Conservation (phyloP, 2,329 filamentous ascomycete species). For the Aspergillus uvarum region DNA sequence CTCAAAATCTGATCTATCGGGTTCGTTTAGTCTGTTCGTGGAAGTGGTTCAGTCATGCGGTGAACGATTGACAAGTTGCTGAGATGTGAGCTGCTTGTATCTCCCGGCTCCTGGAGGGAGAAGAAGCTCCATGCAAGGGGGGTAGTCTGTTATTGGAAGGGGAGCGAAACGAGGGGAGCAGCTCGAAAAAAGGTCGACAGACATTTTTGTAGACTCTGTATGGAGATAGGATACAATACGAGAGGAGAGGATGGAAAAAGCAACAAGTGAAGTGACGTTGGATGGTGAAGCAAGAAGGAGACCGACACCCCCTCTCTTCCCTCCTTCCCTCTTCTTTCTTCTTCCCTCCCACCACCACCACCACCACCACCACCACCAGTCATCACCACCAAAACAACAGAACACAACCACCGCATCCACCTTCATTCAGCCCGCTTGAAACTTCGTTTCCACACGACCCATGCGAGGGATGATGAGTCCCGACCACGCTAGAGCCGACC, state of each 20-base stretch:
- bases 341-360: neutral
- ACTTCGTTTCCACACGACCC: constrained; percentile 10
- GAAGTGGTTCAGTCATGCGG: constrained; percentile 3
- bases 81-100: neutral
- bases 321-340: neutral
- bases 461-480: constrained; percentile 21
- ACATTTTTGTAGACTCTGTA: neutral
- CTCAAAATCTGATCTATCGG: neutral
- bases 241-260: constrained; percentile 2
- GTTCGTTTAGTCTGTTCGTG: neutral
- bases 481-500: constrained; percentile 8
- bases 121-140: constrained; percentile 19
- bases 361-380: constrained; percentile 3
- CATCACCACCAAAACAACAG: neutral
- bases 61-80: constrained; percentile 2
- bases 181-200: neutral
- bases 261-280: neutral
- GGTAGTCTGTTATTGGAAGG: constrained; percentile 11
- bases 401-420: neutral
- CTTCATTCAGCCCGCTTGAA: neutral
- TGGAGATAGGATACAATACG: neutral
- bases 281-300: neutral
- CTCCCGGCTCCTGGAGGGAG: neutral
- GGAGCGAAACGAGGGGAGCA: constrained; percentile 15
- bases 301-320: neutral